Percentiles rank a stretch among this genome's conserved stretches.
These are phyloP conservation scores for Eremochloa ophiuroides DNA, from an alignment of 176 grass and related monocot species.

Conservation along the genomic window DNA sequence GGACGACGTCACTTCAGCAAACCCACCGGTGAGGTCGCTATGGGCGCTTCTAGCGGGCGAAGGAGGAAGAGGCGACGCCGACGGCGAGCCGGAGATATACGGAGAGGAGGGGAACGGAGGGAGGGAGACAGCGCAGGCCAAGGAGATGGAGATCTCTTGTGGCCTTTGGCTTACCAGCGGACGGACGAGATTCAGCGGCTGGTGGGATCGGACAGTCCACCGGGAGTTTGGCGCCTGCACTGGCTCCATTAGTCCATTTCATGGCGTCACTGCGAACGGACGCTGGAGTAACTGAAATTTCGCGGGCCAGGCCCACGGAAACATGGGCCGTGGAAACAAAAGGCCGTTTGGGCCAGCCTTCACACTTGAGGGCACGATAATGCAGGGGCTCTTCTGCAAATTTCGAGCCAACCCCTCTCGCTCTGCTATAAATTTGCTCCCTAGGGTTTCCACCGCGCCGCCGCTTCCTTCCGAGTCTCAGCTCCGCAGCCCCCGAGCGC, in stretches of 20 bases:
- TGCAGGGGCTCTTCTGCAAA: background rate
- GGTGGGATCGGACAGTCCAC: slow-evolving; percentile 31
- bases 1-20: background rate
- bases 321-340: fast-evolving
- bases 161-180: background rate
- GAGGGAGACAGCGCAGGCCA: too few relatives aligned
- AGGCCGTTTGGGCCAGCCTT: background rate
- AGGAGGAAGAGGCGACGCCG: background rate
- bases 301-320: background rate
- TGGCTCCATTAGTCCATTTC: background rate
- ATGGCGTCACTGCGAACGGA: background rate
- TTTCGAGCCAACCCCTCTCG: background rate
- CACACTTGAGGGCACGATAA: background rate
- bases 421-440: slow-evolving; percentile 23
- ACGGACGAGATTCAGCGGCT: background rate
- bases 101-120: background rate
- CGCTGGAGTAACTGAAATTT: background rate
- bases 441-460: slow-evolving; percentile 42
- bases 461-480: background rate
- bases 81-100: slow-evolving; percentile 13
- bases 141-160: background rate
- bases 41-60: background rate
- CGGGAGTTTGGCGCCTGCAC: background rate
- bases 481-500: background rate
- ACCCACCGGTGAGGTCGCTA: background rate